Conservation (phyloP, 176 grass and related monocot genomes). For the Avena insularis region DNA sequence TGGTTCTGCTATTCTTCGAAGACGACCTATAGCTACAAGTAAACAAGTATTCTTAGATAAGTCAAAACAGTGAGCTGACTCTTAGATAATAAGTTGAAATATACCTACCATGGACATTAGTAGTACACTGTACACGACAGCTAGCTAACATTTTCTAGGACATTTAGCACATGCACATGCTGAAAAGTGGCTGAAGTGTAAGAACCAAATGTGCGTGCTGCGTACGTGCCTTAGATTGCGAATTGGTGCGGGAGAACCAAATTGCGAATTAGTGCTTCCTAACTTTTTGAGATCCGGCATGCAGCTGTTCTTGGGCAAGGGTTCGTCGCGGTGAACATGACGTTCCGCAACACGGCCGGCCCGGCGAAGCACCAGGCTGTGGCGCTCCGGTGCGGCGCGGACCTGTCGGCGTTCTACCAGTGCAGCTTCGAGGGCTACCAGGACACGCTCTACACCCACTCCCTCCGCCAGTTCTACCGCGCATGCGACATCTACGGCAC, state of each 20-base stretch:
- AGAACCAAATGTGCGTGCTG: not conserved
- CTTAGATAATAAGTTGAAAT: not conserved
- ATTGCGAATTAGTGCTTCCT: not conserved
- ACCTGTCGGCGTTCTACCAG: slow-evolving; percentile 84
- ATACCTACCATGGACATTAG: slow-evolving; percentile 11
- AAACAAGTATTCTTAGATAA: not conserved
- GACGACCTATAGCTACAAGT: not conserved
- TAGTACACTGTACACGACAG: not conserved
- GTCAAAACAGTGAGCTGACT: not conserved
- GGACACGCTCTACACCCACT: slow-evolving; percentile 96
- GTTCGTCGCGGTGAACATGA: slow-evolving; percentile 93
- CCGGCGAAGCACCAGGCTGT: slow-evolving; percentile 86
- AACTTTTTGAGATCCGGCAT: not conserved
- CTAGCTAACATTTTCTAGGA: not conserved
- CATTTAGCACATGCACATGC: no score
- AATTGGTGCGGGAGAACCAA: not conserved
- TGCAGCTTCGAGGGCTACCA: slow-evolving; percentile 99
- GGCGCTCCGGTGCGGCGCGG: slow-evolving; percentile 68
- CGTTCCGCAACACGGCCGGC: slow-evolving; percentile 83
- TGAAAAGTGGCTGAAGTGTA: not conserved
- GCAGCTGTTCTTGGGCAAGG: slow-evolving; percentile 85
- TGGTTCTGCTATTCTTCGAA: not conserved
- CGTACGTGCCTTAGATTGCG: no score
- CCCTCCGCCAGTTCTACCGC: slow-evolving; percentile 91
- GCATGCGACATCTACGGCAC: slow-evolving; percentile 95